Conservation (phyloP, 2,329 filamentous ascomycete species). For the Gnomoniopsis sp. region DNA sequence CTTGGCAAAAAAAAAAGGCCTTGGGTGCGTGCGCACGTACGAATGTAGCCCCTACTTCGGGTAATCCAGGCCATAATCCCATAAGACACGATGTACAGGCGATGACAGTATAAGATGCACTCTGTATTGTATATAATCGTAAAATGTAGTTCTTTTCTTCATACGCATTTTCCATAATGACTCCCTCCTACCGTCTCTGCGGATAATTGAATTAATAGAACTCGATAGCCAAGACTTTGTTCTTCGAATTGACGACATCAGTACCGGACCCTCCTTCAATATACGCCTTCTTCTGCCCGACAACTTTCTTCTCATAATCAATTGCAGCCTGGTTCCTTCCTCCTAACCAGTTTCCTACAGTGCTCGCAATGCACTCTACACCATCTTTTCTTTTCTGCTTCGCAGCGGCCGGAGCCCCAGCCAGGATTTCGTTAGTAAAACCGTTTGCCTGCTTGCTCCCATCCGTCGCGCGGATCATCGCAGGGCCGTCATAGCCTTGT, state of each 20-base stretch:
- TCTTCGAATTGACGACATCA: conserved; percentile 7
- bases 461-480: conserved; percentile 10
- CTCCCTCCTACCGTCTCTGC: too few species aligned
- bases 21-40: neutral
- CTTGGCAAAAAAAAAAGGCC: neutral
- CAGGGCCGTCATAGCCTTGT: conserved; percentile 12
- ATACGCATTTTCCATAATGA: too few species aligned
- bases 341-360: conserved; percentile 10
- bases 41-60: too few species aligned
- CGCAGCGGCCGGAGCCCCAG: conserved; percentile 6
- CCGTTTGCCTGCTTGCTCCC: conserved; percentile 4
- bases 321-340: conserved; percentile 10
- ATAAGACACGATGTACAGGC: too few species aligned
- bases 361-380: conserved; percentile 11
- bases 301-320: conserved; percentile 11
- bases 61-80: too few species aligned
- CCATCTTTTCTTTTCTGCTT: conserved; percentile 10
- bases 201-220: neutral
- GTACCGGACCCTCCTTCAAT: conserved; percentile 5
- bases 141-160: neutral
- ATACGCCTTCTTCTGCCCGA: conserved; percentile 13
- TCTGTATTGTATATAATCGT: neutral
- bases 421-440: conserved; percentile 5
- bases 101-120: neutral
- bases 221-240: conserved; percentile 8